Percentiles rank a stretch among this genome's conserved stretches.
These are phyloP conservation scores for Pichia sp. DNA, from an alignment of 1,139 yeast genomes.

Conservation along the genomic window DNA sequence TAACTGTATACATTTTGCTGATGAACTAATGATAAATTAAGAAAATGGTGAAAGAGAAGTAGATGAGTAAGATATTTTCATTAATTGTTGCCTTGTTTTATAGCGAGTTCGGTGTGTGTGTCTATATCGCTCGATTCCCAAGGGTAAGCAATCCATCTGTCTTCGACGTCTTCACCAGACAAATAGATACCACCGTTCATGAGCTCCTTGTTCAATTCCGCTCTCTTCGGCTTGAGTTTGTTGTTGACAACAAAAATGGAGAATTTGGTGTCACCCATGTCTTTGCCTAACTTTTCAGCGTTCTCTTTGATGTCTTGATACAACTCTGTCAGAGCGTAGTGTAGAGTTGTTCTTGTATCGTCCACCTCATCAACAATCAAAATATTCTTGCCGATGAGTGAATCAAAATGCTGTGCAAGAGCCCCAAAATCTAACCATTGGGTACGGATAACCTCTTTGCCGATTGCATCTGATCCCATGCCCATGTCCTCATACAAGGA, in stretches of 20 bases:
- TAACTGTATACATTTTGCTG: background rate
- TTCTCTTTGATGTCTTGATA: constrained; percentile 52
- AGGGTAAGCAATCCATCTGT: constrained; percentile 60
- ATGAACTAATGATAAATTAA: background rate
- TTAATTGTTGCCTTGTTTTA: constrained; percentile 37
- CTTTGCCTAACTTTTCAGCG: constrained; percentile 36
- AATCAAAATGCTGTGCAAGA: constrained; percentile 48
- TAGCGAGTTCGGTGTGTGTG: constrained; percentile 38
- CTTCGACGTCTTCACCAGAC: constrained; percentile 51
- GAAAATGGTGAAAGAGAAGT: background rate
- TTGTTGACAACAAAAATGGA: constrained; percentile 58
- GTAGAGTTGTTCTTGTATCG: constrained; percentile 63
- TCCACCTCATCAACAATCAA: constrained; percentile 67
- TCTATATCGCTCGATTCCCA: constrained; percentile 58
- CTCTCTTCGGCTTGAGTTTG: constrained; percentile 53
- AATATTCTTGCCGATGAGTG: constrained; percentile 55
- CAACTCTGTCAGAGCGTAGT: constrained; percentile 55
- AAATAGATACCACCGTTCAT: constrained; percentile 47
- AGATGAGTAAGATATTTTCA: background rate
- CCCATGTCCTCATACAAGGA: constrained; percentile 57
- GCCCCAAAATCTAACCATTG: constrained; percentile 67
- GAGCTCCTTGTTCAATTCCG: constrained; percentile 44
- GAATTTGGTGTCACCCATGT: constrained; percentile 40
- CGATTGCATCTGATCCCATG: constrained; percentile 42
- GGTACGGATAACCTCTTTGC: constrained; percentile 57